phyloP scores from a whole-genome alignment of 495 filamentous ascomycete genomes.

The Hypomontagnella monticulosa region DNA sequence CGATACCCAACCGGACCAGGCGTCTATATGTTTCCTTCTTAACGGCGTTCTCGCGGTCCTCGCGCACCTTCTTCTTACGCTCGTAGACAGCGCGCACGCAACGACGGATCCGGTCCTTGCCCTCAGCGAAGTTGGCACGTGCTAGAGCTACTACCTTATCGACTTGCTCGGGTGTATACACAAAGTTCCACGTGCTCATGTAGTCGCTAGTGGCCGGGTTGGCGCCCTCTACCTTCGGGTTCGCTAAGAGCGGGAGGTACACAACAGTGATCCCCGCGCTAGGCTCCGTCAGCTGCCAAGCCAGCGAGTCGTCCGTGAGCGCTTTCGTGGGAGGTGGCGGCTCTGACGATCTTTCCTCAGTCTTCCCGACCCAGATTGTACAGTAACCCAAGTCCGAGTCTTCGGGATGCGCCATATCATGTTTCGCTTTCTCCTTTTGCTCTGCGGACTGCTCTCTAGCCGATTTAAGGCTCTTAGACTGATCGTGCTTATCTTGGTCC shows the following conservation, averaged over 20 bases:
- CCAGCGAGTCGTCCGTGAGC: conserved; percentile 65
- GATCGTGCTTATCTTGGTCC: conserved; percentile 51
- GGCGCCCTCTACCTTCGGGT: conserved; percentile 78
- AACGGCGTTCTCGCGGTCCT: conserved; percentile 64
- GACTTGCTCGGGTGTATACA: conserved; percentile 87
- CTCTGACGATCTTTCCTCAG: conserved; percentile 68
- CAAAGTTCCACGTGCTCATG: conserved; percentile 96
- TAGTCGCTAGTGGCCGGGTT: conserved; percentile 84
- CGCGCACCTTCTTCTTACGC: conserved; percentile 77
- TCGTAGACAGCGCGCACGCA: conserved; percentile 93
- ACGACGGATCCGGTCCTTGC: conserved; percentile 75
- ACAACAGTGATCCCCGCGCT: conserved; percentile 88
- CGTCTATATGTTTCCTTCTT: conserved; percentile 57
- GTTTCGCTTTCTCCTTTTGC: conserved; percentile 32
- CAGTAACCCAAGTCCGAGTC: conserved; percentile 81
- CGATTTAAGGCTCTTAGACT: conserved; percentile 25
- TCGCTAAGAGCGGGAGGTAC: conserved; percentile 90
- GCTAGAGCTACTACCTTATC: conserved; percentile 84
- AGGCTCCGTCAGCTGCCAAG: conserved; percentile 78
- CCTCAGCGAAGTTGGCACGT: conserved; percentile 84
- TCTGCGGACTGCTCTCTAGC: conserved; percentile 34
- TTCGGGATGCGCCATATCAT: conserved; percentile 49
- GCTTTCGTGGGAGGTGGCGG: conserved; percentile 71
- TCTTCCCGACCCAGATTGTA: conserved; percentile 93
- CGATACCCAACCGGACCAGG: conserved; percentile 54